Evolutionary conservation across 495 filamentous ascomycete genomes (phyloP).

Genomic region (Margaritispora aquatica): DNA sequence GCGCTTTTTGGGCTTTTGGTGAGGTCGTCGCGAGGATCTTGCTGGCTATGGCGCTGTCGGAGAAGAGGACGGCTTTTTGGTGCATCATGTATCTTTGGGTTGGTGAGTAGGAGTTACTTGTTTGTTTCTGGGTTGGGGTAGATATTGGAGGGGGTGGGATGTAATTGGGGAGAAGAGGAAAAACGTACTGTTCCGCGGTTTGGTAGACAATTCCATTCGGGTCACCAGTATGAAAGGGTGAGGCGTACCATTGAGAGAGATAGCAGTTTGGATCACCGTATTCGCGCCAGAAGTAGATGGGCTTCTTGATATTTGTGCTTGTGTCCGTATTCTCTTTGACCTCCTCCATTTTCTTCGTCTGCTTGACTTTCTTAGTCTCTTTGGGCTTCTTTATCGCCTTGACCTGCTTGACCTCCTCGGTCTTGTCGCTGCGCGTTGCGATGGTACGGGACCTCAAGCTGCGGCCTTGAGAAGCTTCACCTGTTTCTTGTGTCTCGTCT

Average conservation of each 20-base stretch:
- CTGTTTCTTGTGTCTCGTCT: too few relatives aligned
- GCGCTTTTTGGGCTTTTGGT: conserved; percentile 41
- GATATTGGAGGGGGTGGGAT: too few relatives aligned
- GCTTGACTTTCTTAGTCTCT: not conserved
- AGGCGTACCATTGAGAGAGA: conserved; percentile 16
- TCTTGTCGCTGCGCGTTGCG: too few relatives aligned
- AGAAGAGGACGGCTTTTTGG: conserved; percentile 52
- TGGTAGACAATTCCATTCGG: not conserved
- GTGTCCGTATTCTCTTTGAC: too few relatives aligned
- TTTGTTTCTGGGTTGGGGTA: not conserved
- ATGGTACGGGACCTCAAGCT: too few relatives aligned
- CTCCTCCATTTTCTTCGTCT: not conserved
- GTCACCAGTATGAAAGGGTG: conserved; percentile 8
- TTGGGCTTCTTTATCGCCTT: not conserved
- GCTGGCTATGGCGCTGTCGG: conserved; percentile 28
- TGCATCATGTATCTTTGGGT: conserved; percentile 53
- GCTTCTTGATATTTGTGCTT: not conserved
- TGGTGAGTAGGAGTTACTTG: not conserved
- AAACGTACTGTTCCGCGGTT: conserved; percentile 24
- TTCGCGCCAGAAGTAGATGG: conserved; percentile 18
- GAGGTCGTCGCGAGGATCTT: conserved; percentile 36
- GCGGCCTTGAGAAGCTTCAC: too few relatives aligned
- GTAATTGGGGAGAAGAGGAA: not conserved
- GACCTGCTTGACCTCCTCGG: too few relatives aligned
- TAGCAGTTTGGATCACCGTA: conserved; percentile 1